Evolutionary conservation across 352 stramenopile species (phyloP), one percentile per base, ranked within the genome.

Genomic region (Phytophthora quininea): DNA sequence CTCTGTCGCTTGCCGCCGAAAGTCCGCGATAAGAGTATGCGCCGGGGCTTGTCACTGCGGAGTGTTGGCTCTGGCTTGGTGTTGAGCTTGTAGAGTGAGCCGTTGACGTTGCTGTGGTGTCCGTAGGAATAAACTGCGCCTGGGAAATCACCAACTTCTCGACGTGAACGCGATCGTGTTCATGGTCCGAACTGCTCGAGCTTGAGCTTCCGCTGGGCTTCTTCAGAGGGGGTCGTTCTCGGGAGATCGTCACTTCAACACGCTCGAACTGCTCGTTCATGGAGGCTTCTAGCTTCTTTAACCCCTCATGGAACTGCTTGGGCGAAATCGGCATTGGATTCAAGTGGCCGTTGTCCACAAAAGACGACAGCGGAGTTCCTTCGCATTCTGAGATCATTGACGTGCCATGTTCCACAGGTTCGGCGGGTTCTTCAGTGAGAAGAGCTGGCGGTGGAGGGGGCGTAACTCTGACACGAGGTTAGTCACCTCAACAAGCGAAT

Each of bases 381-480:
- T 69, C 67, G 37, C 73, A 76, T 46, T 87, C 76, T 6, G 77
- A 69, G 19, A 54, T 63, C 12, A 82, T 74, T 0, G 62, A 71
- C 3, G 54, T 67, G 4, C 66, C 53, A 24, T 57, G 56, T 40
- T 66, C 63, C 11, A 29, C 29, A 30, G 40, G 63, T n/a, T 82
- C 72, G 9, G 70, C 74, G 30, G 77, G 69, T 15, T 82, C 72
- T 49, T 83, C 73, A 11, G 64, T 69, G 2, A 76, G 71, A 33
- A 68, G 61, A n/a, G 76, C 74, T 15, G 83, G 74, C 11, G 80
- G 80, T 7, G 70, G 67, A 1, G 76, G 64, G 19, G 84, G 86
- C 86, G 86, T 15, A 96, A 56, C 60, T 96, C 89, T 11, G 88
- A 89, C 7, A 95, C 89, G 24, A 96, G 63, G 45, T 94, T 84